Conservation (phyloP, 2,329 filamentous ascomycete species). For the Piedraia hortae region DNA sequence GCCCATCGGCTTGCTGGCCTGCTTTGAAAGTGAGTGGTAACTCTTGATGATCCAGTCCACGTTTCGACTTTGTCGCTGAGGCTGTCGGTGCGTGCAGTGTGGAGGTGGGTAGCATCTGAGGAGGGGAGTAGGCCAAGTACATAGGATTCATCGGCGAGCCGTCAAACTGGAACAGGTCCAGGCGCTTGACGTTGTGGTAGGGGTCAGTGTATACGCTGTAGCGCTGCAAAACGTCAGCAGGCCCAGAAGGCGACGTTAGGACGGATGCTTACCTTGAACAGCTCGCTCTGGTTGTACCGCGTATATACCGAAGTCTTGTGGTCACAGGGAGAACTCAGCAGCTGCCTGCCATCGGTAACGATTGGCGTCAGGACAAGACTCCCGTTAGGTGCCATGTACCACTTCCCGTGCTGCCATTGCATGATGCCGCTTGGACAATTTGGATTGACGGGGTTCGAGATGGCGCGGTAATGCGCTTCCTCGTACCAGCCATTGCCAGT, state of each 20-base stretch:
- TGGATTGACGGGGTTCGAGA: conserved; percentile 32
- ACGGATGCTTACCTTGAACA: conserved; percentile 23
- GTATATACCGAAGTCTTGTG: conserved; percentile 29
- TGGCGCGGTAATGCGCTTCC: conserved; percentile 39
- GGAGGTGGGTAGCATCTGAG: conserved; percentile 40
- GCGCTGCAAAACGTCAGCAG: conserved; percentile 2
- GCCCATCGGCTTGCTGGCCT: conserved; percentile 5
- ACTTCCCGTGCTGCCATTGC: conserved; percentile 47
- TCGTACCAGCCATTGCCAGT: conserved; percentile 39
- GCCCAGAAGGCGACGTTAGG: not conserved
- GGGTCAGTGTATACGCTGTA: conserved; percentile 25
- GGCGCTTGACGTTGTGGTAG: conserved; percentile 32
- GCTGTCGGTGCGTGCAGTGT: conserved; percentile 30
- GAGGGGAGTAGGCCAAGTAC: conserved; percentile 34
- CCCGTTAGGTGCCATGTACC: conserved; percentile 27
- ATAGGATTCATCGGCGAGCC: conserved; percentile 38
- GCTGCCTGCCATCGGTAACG: conserved; percentile 36
- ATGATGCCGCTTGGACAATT: conserved; percentile 36
- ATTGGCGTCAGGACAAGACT: conserved; percentile 33
- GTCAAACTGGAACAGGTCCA: conserved; percentile 36
- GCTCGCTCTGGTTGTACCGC: conserved; percentile 36
- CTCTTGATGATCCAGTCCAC: conserved; percentile 7
- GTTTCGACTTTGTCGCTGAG: conserved; percentile 12
- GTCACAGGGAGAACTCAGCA: conserved; percentile 36
- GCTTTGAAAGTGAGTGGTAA: conserved; percentile 16